Evolutionary conservation across 2,329 filamentous ascomycete species (phyloP).

Genomic region (Talaromyces sp.): DNA sequence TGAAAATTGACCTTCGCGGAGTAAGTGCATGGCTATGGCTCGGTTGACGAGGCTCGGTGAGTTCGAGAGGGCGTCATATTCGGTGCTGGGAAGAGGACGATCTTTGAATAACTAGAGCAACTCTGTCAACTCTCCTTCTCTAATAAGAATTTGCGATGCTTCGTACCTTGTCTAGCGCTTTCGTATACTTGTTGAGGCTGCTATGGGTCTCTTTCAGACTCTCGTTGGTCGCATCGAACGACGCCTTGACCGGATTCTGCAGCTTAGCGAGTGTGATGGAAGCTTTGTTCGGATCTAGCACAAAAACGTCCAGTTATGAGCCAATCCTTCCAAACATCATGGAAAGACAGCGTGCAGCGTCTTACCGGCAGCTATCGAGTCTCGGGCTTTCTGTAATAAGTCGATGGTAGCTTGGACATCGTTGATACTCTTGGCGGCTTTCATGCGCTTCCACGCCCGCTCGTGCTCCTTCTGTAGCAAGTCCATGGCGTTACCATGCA

Average conservation of each 20-base stretch:
- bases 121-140: background rate
- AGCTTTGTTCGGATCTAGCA: conserved; percentile 62
- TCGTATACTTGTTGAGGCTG: conserved; percentile 76
- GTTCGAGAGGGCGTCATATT: conserved; percentile 72
- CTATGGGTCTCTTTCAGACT: conserved; percentile 79
- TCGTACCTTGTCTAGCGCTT: conserved; percentile 72
- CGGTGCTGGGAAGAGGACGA: conserved; percentile 65
- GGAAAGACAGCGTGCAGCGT: background rate
- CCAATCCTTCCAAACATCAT: background rate
- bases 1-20: conserved; percentile 87
- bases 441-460: conserved; percentile 63
- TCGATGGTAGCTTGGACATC: conserved; percentile 83
- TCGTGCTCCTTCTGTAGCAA: conserved; percentile 68
- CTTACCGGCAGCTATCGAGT: conserved; percentile 66
- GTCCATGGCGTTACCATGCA: conserved; percentile 47
- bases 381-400: conserved; percentile 65
- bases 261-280: conserved; percentile 73
- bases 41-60: conserved; percentile 78
- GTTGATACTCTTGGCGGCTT: conserved; percentile 64
- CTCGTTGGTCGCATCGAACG: conserved; percentile 73
- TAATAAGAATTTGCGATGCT: too few species aligned
- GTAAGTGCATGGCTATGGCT: conserved; percentile 91
- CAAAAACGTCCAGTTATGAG: background rate
- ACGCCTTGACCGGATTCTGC: conserved; percentile 76
- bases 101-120: conserved; percentile 57